Conservation (phyloP, 2,329 filamentous ascomycete species). For the Stylonectria norvegica region DNA sequence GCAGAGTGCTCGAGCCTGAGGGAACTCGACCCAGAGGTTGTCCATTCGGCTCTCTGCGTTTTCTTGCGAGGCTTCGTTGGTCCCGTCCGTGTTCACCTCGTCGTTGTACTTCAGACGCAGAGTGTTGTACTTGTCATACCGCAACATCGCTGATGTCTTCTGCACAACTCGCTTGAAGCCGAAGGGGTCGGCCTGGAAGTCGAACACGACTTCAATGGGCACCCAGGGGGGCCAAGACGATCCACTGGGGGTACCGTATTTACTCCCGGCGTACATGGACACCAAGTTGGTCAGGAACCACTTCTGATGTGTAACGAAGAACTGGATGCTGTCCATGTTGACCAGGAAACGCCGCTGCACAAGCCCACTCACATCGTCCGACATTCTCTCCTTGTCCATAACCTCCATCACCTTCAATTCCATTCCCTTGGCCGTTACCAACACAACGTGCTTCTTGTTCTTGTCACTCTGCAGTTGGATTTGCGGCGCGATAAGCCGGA, state of each 20-base stretch:
- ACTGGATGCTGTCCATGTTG: constrained; percentile 96
- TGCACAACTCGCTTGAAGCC: constrained; percentile 98
- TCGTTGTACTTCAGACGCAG: constrained; percentile 96
- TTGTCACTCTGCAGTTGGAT: constrained; percentile 98
- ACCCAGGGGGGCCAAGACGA: constrained; percentile 98
- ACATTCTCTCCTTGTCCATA: constrained; percentile 92
- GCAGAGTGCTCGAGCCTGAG: constrained; percentile 88
- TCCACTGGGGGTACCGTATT: constrained; percentile 79
- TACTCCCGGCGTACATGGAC: constrained; percentile 90
- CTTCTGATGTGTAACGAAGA: constrained; percentile 94
- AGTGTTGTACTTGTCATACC: constrained; percentile 98
- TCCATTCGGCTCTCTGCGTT: constrained; percentile 79
- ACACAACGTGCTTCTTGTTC: constrained; percentile 91
- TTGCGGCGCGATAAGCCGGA: constrained; percentile 92
- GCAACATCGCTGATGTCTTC: constrained; percentile 88
- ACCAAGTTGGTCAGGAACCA: constrained; percentile 80
- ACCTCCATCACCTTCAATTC: constrained; percentile 96
- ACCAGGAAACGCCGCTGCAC: constrained; percentile 92
- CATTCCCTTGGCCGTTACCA: constrained; percentile 98
- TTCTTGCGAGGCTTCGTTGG: constrained; percentile 47
- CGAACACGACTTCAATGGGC: constrained; percentile 97
- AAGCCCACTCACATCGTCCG: constrained; percentile 88
- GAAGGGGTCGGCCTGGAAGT: constrained; percentile 89
- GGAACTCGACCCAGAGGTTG: constrained; percentile 95
- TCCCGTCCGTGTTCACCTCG: constrained; percentile 70